Base-by-base conservation (phyloP, 2,329 filamentous ascomycete genomes). In the Neobulgaria alba region DNA sequence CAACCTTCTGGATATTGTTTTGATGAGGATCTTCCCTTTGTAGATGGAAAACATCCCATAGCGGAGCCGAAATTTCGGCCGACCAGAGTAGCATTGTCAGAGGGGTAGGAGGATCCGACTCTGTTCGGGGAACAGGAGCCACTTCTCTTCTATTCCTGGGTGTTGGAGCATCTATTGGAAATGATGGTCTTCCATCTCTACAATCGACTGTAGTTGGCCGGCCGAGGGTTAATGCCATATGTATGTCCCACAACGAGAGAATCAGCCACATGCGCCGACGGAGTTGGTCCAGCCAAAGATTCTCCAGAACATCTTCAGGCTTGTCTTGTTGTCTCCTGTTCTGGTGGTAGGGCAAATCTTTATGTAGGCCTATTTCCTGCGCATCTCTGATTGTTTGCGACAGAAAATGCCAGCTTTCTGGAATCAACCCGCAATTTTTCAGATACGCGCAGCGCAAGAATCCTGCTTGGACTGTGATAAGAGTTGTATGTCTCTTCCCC, bases 351-450 rank as follows among this genome's bases (percentile, higher is more conserved):
- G 69, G 58, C 26, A 61, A 65, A 46, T 74, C 69, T 10, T 69
- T 66, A 48, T 81, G 60, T 51, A 81, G 61, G 10, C 75, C 77
- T 30, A 80, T 68, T 49, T 79, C 76, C 53, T 80, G 76, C 0
- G 74, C 77, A 53, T 80, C 75, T 30, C 73, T 64, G 41, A 80
- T 77, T 0, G 72, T 69, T 16, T 67, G 65, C 1, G 72, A 71
- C 20, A 80, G 49, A 3, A 51, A 53, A 45, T 63, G 61, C 61
- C 61, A 63, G 34, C 54, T 66, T 50, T 79, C 77, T 0, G 73
- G 73, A 10, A 79, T 71, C 52, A 73, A 67, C 9, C 71, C 75
- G 7, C 67, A 69, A 49, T 73, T 77, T 56, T 80, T 80, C 30
- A 78, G 60, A 45, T 75, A 78, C 1, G 66, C 61, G 2, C 71